Evolutionary conservation across 192 early-diverging fungal genomes (phyloP).

Genomic region (Neocallimastix lanati): DNA sequence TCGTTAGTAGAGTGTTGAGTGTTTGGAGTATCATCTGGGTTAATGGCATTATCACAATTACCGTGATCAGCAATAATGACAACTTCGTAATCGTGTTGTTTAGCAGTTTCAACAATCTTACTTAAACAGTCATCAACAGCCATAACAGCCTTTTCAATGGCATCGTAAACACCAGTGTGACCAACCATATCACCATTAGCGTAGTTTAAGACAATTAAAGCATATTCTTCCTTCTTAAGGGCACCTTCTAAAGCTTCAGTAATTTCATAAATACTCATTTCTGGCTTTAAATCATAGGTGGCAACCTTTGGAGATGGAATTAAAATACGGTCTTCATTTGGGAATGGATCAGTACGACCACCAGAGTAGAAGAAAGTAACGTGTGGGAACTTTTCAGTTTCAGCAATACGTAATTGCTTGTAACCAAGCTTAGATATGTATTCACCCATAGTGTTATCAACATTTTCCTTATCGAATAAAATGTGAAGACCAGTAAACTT

Average conservation of each 20-base stretch:
- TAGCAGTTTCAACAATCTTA: conserved; percentile 79
- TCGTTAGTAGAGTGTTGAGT: conserved; percentile 82
- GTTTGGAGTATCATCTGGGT: conserved; percentile 72
- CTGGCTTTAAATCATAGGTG: conserved; percentile 91
- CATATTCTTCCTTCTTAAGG: conserved; percentile 33
- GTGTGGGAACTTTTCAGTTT: conserved; percentile 99
- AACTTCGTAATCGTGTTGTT: conserved; percentile 65
- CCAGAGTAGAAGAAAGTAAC: conserved; percentile 99
- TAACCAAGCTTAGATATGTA: conserved; percentile 79
- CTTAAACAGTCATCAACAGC: conserved; percentile 93
- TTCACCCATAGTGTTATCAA: conserved; percentile 96
- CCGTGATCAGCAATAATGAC: conserved; percentile 98
- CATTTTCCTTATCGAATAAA: conserved; percentile 18
- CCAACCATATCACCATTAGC: conserved; percentile 30
- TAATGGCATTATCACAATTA: conserved; percentile 97
- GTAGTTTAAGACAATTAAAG: conserved; percentile 7
- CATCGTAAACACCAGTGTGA: conserved; percentile 89
- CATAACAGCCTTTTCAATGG: conserved; percentile 75
- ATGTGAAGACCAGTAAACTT: background rate
- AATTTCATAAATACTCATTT: conserved; percentile 81
- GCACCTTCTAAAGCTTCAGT: conserved; percentile 44
- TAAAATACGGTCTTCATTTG: conserved; percentile 71
- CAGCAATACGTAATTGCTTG: conserved; percentile 88
- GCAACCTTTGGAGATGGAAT: conserved; percentile 86
- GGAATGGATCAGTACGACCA: conserved; percentile 81